Percentiles rank a stretch among this genome's conserved stretches.
Evolutionary conservation across 805 yeast species (phyloP).

Genomic region (Teunomyces funiuensis): DNA sequence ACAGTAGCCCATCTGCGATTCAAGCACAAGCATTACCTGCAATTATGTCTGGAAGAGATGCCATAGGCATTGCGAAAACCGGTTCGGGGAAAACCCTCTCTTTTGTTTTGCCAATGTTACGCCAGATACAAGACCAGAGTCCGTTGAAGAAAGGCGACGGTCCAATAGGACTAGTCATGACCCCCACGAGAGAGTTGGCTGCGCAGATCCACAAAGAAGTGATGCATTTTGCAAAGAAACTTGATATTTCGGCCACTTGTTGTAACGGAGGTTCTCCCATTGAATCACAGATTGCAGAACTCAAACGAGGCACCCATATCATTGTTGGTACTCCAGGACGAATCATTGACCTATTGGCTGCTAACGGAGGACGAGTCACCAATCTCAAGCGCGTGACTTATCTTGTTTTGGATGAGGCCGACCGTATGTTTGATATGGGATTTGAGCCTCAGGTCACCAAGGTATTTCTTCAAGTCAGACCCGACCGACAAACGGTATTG

Average conservation of each 20-base stretch:
- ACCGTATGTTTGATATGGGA: slow-evolving; percentile 94
- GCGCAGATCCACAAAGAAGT: slow-evolving; percentile 76
- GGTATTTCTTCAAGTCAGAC: slow-evolving; percentile 71
- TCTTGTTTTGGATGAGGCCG: slow-evolving; percentile 94
- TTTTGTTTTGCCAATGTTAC: slow-evolving; percentile 76
- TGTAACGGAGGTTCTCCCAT: slow-evolving; percentile 92
- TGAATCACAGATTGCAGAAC: slow-evolving; percentile 74
- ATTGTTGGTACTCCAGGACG: slow-evolving; percentile 95
- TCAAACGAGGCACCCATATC: slow-evolving; percentile 76
- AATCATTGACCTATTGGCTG: slow-evolving; percentile 80
- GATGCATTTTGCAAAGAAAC: slow-evolving; percentile 51
- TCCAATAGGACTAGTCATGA: slow-evolving; percentile 75
- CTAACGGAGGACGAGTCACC: slow-evolving; percentile 76
- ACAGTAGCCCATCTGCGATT: slow-evolving; percentile 74
- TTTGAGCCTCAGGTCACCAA: slow-evolving; percentile 94
- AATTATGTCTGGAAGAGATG: slow-evolving; percentile 84
- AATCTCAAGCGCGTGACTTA: slow-evolving; percentile 70
- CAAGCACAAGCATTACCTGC: slow-evolving; percentile 91
- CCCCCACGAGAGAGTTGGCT: slow-evolving; percentile 94
- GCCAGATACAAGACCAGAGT: slow-evolving; percentile 79
- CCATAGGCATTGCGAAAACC: slow-evolving; percentile 92
- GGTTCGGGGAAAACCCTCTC: slow-evolving; percentile 96
- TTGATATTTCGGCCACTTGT: slow-evolving; percentile 60
- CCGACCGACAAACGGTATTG: slow-evolving; percentile 84
- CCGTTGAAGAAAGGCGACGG: slow-evolving; percentile 51